phyloP scores from a whole-genome alignment of 208 protist species.

The Balamuthia mandrillaris region DNA sequence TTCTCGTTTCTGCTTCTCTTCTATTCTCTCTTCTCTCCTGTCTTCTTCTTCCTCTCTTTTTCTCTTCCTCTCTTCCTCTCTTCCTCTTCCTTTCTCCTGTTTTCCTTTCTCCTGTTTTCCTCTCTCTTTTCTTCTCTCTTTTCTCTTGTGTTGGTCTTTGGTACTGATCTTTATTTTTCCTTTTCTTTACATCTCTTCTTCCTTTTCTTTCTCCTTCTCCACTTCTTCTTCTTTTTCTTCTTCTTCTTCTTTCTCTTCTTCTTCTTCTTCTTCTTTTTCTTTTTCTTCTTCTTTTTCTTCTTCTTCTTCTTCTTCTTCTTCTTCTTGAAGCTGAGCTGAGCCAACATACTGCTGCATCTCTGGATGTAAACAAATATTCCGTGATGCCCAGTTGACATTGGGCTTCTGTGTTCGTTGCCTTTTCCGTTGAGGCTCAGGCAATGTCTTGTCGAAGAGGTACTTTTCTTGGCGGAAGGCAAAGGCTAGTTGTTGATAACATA shows the following conservation, averaged over 20 bases:
- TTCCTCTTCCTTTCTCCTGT: background rate
- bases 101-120: background rate
- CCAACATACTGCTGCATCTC: no score
- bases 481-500: no score
- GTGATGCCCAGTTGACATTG: no score
- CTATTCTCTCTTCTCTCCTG: background rate
- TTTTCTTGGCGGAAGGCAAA: no score
- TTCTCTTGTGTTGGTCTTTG: background rate
- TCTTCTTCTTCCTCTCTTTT: background rate
- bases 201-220: no score
- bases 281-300: background rate
- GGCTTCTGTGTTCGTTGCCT: no score
- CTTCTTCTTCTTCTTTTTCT: background rate
- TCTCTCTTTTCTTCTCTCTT: background rate
- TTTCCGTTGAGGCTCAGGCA: no score
- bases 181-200: background rate
- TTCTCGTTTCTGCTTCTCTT: background rate
- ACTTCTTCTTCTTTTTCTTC: background rate
- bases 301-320: background rate
- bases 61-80: background rate
- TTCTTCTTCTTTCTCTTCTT: background rate
- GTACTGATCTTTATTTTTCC: background rate
- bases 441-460: no score
- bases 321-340: background rate
- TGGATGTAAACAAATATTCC: no score